phyloP scores from a whole-genome alignment of 225 moss, liverwort and hornwort species.

The Ulota crispa region DNA sequence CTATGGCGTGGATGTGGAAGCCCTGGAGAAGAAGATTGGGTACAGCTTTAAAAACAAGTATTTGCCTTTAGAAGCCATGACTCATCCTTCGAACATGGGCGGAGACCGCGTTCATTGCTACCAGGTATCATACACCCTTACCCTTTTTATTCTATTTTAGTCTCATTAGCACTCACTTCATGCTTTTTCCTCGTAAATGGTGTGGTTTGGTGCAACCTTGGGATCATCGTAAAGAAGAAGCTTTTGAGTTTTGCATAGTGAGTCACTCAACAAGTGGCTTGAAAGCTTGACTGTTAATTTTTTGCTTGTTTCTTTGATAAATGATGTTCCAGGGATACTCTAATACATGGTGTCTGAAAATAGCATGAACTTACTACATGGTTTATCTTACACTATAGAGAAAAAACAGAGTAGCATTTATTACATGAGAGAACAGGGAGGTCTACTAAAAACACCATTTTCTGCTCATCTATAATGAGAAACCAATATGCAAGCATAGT shows the following conservation, averaged over 20 bases:
- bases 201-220: background rate
- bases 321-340: background rate
- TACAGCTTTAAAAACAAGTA: conserved; percentile 77
- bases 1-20: conserved; percentile 65
- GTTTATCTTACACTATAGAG: background rate
- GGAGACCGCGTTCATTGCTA: conserved; percentile 75
- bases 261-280: background rate
- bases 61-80: conserved; percentile 86
- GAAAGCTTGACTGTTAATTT: too few relatives aligned
- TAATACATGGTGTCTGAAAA: background rate
- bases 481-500: too few relatives aligned
- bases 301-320: background rate
- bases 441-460: background rate
- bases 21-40: conserved; percentile 65
- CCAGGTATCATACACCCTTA: conserved; percentile 49
- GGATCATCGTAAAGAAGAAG: background rate
- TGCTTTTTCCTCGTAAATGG: background rate
- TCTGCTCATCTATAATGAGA: too few relatives aligned
- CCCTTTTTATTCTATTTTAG: background rate
- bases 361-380: background rate
- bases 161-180: background rate
- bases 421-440: background rate
- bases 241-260: background rate
- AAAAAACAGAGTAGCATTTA: background rate
- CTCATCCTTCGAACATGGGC: conserved; percentile 81